Base-by-base conservation (phyloP, 208 protist genomes). In the Crithidia thermophila region DNA sequence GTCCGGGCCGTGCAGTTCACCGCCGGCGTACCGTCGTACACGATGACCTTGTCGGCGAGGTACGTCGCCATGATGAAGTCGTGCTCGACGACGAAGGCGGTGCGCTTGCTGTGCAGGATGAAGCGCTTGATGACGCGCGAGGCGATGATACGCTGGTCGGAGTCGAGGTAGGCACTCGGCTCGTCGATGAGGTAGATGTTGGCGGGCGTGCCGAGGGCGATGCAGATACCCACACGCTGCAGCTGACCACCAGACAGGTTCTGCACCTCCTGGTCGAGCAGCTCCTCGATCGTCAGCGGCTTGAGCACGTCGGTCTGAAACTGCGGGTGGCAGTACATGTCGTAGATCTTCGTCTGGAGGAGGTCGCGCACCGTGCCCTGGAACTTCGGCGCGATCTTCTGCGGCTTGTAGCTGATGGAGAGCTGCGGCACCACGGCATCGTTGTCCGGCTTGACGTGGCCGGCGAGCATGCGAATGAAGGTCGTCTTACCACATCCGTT, bases 11-110 rank as follows among this genome's bases (percentile, higher is more conserved):
- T 94, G 77, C 98, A 98, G 47, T 99, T 81, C 18, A 99, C 72
- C 23, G 91, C 90, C 11, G 99, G 99, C 30, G 79, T 84, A 74
- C 99, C 99, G 14, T 99, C 97, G 81, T 99, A 99, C 30, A 99
- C 98, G 56, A 99, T 96, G 46, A 99, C 99, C 57, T 94, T 87
- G 81, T 99, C 98, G 20, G 99, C 99, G 30, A 99, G 88, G 83
- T 99, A 99, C 1, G 98, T 99, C 53, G 98, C 98, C 98, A 99
- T 99, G 79, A 99, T 99, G 83, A 99, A 99, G 82, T 99, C 99
- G 90, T 99, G 99, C 87, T 99, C 99, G 33, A 99, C 99, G 72
- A 99, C 92, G 85, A 99, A 99, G 14, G 97, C 98, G 59, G 98
- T 99, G 77, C 99, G 98, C 85, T 99, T 99, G 50, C 96, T 86